Evolutionary conservation across 1,139 yeast species (phyloP), one percentile per base, ranked within the genome.

Genomic region (Pichia sp.): DNA sequence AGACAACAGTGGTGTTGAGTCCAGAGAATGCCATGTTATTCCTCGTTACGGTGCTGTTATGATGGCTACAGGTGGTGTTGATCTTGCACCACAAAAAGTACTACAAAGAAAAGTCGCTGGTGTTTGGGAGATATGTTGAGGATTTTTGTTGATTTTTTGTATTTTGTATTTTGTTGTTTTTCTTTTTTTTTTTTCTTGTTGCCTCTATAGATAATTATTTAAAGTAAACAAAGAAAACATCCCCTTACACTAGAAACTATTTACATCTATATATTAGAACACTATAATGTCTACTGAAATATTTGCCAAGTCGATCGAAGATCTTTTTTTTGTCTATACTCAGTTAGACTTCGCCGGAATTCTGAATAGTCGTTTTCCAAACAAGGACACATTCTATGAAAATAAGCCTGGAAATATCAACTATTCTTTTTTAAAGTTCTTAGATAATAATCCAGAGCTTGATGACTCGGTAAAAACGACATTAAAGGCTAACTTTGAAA

Each of bases 1-100:
- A 7, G 45, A 45, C 40, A 39, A 47, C 7, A 47, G 45, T 8
- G 52, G 48, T 9, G 32, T 40, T 27, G 77, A 80, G 1, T 82
- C 79, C 57, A 71, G 97, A 57, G 92, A 86, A 59, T 87, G 95
- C 57, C 89, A 88, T 67, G 96, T 90, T 29, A 83, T 89, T 42
- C 97, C 97, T 0, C 69, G 96, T 49, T 81, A 86, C 63, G 97
- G 97, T 9, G 90, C 95, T 9, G 76, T 83, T 7, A 72, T 84
- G 40, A 30, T 44, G 6, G 95, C 95, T 4, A 76, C 89, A 29
- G 75, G 86, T 31, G 96, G 96, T 8, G 90, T 96, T 95, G 97
- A 90, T 60, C 68, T 90, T 45, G 95, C 96, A 5, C 95, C 88
- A 1, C 71, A 83, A 31, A 84, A 87, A 62, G 94, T 89, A 1